Conservation (phyloP, 768 basidiomycete species). For the Lactifluus subvellereus region DNA sequence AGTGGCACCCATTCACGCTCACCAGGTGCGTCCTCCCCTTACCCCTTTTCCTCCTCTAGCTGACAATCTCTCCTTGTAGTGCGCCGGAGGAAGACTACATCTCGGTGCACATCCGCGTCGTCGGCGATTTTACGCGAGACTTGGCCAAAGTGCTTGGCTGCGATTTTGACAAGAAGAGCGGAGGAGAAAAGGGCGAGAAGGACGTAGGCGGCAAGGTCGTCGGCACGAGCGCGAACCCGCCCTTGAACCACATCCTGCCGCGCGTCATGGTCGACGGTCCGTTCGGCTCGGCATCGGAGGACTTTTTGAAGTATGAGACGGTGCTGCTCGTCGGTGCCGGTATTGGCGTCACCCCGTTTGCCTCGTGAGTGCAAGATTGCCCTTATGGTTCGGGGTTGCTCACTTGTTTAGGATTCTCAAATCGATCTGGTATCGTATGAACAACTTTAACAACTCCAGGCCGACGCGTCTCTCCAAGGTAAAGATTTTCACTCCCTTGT, state of each 20-base stretch:
- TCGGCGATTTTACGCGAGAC: slow-evolving; percentile 86
- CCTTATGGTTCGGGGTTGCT: slow-evolving; percentile 7
- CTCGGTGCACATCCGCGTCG: slow-evolving; percentile 87
- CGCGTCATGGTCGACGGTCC: slow-evolving; percentile 96
- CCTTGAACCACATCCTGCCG: slow-evolving; percentile 70
- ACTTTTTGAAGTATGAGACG: slow-evolving; percentile 86
- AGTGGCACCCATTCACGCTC: slow-evolving; percentile 97
- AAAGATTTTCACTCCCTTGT: background rate
- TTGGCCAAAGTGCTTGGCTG: slow-evolving; percentile 81
- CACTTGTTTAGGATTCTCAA: slow-evolving; percentile 58
- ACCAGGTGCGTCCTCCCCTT: slow-evolving; percentile 49
- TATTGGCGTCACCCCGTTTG: slow-evolving; percentile 96
- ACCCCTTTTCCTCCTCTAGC: background rate
- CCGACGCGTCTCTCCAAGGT: slow-evolving; percentile 83
- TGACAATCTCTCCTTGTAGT: slow-evolving; percentile 34
- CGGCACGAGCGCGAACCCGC: slow-evolving; percentile 48
- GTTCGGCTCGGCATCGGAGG: slow-evolving; percentile 88
- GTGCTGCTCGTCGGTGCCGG: slow-evolving; percentile 88
- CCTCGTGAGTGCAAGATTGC: slow-evolving; percentile 59
- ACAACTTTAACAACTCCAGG: slow-evolving; percentile 68
- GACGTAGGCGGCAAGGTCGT: slow-evolving; percentile 52
- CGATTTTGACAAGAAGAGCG: slow-evolving; percentile 57
- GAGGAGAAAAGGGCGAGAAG: slow-evolving; percentile 38
- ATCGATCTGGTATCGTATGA: slow-evolving; percentile 96
- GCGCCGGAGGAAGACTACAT: slow-evolving; percentile 96